phyloP scores from a whole-genome alignment of 1,139 yeast genomes.

The Scheffersomyces parashehatae region DNA sequence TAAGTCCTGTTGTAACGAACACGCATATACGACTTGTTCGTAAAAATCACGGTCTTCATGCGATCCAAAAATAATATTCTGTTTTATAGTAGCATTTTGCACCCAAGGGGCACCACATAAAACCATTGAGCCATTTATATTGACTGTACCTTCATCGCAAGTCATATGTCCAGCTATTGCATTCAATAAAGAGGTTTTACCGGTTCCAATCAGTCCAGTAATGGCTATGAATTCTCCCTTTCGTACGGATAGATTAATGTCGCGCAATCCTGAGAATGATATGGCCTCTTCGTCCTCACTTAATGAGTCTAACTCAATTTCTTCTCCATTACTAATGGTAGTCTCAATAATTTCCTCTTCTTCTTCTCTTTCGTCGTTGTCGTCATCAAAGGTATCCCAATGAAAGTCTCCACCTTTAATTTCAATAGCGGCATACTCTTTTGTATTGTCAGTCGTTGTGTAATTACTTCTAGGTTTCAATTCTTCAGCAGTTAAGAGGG shows the following conservation, averaged over 20 bases:
- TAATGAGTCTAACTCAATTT: not conserved
- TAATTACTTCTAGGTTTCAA: conserved; percentile 11
- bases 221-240: conserved; percentile 47
- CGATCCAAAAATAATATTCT: conserved; percentile 38
- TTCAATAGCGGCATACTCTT: conserved; percentile 39
- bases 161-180: conserved; percentile 54
- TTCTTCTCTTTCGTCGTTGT: conserved; percentile 17
- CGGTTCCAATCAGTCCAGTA: conserved; percentile 53
- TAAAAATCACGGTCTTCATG: conserved; percentile 27
- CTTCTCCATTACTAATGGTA: conserved; percentile 4
- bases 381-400: conserved; percentile 56
- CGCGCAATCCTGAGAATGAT: conserved; percentile 16
- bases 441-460: conserved; percentile 10
- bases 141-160: conserved; percentile 37
- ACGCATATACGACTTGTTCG: conserved; percentile 31
- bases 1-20: conserved; percentile 39
- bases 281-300: not conserved
- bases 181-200: conserved; percentile 47
- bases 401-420: conserved; percentile 57
- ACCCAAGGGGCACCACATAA: conserved; percentile 56
- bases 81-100: conserved; percentile 44
- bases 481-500: conserved; percentile 40
- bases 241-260: conserved; percentile 35
- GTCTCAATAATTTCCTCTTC: conserved; percentile 6
- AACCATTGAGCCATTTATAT: conserved; percentile 38